A percentile compares a stretch with the other conserved stretches of the same genome.
Conservation (phyloP, 2,329 filamentous ascomycete genomes). For the Verticillium longisporum region DNA sequence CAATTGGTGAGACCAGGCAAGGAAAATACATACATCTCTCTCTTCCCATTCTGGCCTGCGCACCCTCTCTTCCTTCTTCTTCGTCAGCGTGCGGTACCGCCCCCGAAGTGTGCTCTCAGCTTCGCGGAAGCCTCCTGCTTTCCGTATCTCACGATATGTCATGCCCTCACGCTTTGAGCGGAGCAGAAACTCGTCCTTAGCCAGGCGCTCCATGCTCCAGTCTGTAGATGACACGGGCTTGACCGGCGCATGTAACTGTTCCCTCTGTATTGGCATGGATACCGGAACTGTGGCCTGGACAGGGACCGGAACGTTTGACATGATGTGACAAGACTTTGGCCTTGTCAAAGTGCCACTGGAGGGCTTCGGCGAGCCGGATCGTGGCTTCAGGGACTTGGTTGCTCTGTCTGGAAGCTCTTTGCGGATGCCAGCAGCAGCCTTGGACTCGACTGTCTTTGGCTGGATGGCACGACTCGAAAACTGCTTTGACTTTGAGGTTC, state of each 20-base stretch:
- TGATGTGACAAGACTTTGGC: not conserved
- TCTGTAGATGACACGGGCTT: slow-evolving; percentile 1
- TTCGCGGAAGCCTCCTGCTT: slow-evolving; percentile 47
- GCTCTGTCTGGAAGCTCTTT: slow-evolving; percentile 8
- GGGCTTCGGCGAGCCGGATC: not conserved
- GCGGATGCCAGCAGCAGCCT: not conserved
- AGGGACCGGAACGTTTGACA: not conserved
- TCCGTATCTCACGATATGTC: slow-evolving; percentile 60
- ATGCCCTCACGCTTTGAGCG: slow-evolving; percentile 46
- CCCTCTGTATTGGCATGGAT: not conserved
- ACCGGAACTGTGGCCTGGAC: not conserved
- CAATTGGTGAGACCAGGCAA: not conserved
- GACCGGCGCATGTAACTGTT: not conserved
- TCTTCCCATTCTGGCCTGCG: slow-evolving; percentile 59
- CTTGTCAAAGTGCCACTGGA: not conserved
- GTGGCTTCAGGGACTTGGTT: not conserved
- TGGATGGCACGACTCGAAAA: not conserved
- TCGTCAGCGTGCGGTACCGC: slow-evolving; percentile 58
- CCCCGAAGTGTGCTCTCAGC: slow-evolving; percentile 69
- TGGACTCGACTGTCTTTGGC: not conserved
- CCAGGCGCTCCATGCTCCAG: not conserved
- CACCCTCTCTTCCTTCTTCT: slow-evolving; percentile 53
- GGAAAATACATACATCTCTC: slow-evolving; percentile 50
- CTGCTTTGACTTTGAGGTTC: not conserved
- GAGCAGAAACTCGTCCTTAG: slow-evolving; percentile 44